Conservation (phyloP, 1,284 basidiomycete genomes). For the Hypsizygus ulmarius region DNA sequence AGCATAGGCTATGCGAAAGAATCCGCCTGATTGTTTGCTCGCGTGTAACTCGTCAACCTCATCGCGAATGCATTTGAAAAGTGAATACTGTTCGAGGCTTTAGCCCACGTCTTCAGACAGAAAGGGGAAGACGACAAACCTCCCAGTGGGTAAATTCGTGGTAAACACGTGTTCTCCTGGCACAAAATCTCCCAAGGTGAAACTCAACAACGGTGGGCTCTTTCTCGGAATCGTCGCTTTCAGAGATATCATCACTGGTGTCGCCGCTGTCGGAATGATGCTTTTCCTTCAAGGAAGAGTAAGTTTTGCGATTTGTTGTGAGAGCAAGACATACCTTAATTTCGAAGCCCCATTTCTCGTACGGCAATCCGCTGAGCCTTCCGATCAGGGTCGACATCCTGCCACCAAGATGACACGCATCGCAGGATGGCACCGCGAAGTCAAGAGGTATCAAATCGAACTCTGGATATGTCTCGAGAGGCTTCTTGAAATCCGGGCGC, state of each 20-base stretch:
- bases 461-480: constrained; percentile 64
- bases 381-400: constrained; percentile 62
- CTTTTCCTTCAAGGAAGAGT: constrained; percentile 10
- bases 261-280: constrained; percentile 26
- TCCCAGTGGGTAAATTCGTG: constrained; percentile 85
- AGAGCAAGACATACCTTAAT: constrained; percentile 30
- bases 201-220: constrained; percentile 35
- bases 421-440: constrained; percentile 62
- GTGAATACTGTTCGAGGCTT: constrained; percentile 41
- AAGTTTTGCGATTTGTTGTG: not conserved
- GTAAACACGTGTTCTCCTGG: constrained; percentile 61
- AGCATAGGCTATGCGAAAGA: constrained; percentile 54
- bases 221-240: constrained; percentile 28
- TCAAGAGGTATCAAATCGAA: constrained; percentile 53
- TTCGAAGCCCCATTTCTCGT: constrained; percentile 59
- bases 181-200: constrained; percentile 75
- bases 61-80: constrained; percentile 52
- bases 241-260: too few species aligned
- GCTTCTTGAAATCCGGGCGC: constrained; percentile 64
- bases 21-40: constrained; percentile 36
- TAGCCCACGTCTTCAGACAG: constrained; percentile 4
- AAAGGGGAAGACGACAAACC: constrained; percentile 42
- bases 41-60: constrained; percentile 55
- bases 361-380: constrained; percentile 55
- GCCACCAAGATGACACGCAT: constrained; percentile 76